Percentiles rank a stretch among this genome's conserved stretches.
These are phyloP conservation scores for Sclerotinia trifoliorum DNA, from an alignment of 2,329 filamentous ascomycete species.

Conservation along the genomic window DNA sequence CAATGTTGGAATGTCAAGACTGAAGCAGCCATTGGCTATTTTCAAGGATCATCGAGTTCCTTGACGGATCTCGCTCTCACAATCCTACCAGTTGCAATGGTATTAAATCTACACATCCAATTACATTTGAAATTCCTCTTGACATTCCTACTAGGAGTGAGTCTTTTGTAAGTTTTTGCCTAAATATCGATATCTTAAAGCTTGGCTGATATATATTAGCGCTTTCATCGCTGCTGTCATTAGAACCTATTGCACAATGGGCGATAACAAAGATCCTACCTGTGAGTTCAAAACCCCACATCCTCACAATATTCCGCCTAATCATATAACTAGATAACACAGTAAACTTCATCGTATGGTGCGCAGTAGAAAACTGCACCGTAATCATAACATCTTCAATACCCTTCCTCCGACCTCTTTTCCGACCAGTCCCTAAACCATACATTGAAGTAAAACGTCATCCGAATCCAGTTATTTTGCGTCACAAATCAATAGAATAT, in stretches of 20 bases:
- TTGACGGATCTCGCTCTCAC: constrained; percentile 17
- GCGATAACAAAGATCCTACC: background rate
- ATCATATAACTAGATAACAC: background rate
- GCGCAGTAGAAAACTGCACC: constrained; percentile 19
- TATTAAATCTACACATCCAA: constrained; percentile 5
- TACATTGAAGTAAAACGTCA: constrained; percentile 11
- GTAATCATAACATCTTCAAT: constrained; percentile 18
- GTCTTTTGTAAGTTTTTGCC: constrained; percentile 11
- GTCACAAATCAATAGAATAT: background rate
- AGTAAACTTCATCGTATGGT: constrained; percentile 7
- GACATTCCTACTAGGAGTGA: constrained; percentile 13
- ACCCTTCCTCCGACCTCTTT: constrained; percentile 17
- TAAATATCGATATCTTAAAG: background rate
- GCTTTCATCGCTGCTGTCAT: constrained; percentile 14
- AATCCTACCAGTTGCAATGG: constrained; percentile 6
- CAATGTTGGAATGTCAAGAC: background rate
- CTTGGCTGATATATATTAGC: constrained; percentile 5
- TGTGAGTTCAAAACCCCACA: background rate
- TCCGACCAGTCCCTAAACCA: constrained; percentile 1
- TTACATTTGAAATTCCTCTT: constrained; percentile 9
- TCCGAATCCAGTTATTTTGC: background rate
- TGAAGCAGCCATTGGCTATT: background rate
- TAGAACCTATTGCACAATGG: constrained; percentile 17
- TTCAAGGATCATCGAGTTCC: constrained; percentile 14
- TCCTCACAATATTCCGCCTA: background rate